These are phyloP conservation scores for Geotrichum fermentans DNA, from an alignment of 1,139 yeast species.

Conservation along the genomic window DNA sequence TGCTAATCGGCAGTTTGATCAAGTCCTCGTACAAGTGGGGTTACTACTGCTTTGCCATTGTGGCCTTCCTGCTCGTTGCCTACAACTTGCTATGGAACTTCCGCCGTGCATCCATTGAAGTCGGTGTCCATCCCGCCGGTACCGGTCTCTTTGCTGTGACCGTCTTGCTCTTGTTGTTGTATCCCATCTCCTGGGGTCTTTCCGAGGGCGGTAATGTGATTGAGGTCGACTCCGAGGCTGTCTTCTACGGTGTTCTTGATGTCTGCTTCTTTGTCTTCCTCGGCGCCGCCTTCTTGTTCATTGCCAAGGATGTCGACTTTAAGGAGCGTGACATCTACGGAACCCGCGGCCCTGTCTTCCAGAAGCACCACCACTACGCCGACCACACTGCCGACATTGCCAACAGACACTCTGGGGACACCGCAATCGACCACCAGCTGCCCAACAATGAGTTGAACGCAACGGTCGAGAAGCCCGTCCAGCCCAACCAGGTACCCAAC, in stretches of 20 bases:
- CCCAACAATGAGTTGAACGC: background rate
- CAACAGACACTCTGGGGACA: constrained; percentile 9
- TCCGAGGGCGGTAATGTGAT: constrained; percentile 65
- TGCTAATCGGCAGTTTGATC: constrained; percentile 52
- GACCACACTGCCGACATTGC: background rate
- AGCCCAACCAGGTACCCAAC: too few relatives aligned
- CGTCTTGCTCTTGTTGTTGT: constrained; percentile 42
- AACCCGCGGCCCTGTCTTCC: constrained; percentile 26
- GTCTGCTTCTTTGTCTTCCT: constrained; percentile 37
- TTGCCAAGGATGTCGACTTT: constrained; percentile 25
- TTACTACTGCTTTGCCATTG: constrained; percentile 45
- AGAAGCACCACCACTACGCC: background rate
- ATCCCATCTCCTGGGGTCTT: constrained; percentile 59
- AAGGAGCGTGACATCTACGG: constrained; percentile 24
- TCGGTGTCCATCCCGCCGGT: constrained; percentile 16
- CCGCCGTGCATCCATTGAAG: constrained; percentile 23
- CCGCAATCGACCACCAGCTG: constrained; percentile 4
- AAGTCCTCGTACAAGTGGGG: constrained; percentile 64
- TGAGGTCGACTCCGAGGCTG: constrained; percentile 63
- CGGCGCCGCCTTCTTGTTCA: constrained; percentile 37
- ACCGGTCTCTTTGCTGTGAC: constrained; percentile 24
- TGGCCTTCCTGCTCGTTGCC: constrained; percentile 28
- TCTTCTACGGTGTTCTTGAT: constrained; percentile 60
- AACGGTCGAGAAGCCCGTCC: too few relatives aligned
- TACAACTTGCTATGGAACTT: constrained; percentile 26